Evolutionary conservation across 2,329 filamentous ascomycete genomes (phyloP).

Genomic region (Calonectria honghensis): DNA sequence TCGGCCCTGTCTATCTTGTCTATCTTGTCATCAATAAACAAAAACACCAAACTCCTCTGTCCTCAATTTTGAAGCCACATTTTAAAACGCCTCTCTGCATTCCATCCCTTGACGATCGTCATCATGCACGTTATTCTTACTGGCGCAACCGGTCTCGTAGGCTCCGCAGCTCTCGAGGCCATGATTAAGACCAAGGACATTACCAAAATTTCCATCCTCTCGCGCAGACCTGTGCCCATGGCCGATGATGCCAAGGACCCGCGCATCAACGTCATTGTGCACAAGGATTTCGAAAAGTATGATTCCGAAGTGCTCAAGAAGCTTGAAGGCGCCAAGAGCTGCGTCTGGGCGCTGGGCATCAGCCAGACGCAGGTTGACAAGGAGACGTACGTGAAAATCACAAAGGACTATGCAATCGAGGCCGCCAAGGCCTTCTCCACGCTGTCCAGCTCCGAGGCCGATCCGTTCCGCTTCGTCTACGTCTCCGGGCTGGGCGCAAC

Average conservation of each 20-base stretch:
- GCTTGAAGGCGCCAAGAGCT: constrained; percentile 79
- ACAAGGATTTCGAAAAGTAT: constrained; percentile 80
- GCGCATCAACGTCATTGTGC: constrained; percentile 79
- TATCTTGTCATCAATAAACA: not conserved
- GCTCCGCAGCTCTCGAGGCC: constrained; percentile 76
- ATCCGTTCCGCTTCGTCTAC: constrained; percentile 81
- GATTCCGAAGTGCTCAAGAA: constrained; percentile 73
- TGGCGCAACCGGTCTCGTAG: constrained; percentile 81
- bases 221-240: constrained; percentile 78
- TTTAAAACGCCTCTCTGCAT: not conserved
- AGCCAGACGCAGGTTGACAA: constrained; percentile 75
- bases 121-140: constrained; percentile 80
- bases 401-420: constrained; percentile 78
- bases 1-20: not conserved
- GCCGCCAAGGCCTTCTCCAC: constrained; percentile 77
- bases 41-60: not conserved
- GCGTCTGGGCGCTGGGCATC: constrained; percentile 84
- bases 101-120: not conserved
- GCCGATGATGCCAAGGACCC: constrained; percentile 74
- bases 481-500: constrained; percentile 80
- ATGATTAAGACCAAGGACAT: constrained; percentile 74
- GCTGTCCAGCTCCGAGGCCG: constrained; percentile 62
- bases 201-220: constrained; percentile 81
- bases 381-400: constrained; percentile 82
- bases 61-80: not conserved